These are phyloP conservation scores for Cladophialophora chaetospira DNA, from an alignment of 2,329 filamentous ascomycete genomes.

Conservation along the genomic window DNA sequence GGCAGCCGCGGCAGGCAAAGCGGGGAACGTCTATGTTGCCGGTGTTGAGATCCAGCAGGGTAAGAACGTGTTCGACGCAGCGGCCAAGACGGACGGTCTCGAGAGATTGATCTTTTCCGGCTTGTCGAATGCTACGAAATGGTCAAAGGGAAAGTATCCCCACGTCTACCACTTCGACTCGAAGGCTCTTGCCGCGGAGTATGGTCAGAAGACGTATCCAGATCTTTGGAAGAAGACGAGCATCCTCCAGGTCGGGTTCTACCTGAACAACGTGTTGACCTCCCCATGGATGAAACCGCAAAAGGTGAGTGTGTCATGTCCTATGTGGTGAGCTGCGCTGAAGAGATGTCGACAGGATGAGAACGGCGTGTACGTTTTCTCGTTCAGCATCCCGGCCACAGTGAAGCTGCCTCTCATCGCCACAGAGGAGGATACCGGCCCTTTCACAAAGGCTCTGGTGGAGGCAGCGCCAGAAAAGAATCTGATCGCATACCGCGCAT, in stretches of 20 bases:
- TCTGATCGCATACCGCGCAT: constrained; percentile 50
- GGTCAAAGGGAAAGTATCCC: constrained; percentile 49
- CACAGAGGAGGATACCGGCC: constrained; percentile 43
- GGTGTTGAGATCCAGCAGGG: constrained; percentile 55
- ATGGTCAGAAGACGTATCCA: constrained; percentile 49
- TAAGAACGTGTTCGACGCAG: constrained; percentile 59
- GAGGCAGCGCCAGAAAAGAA: constrained; percentile 43
- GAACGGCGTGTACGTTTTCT: constrained; percentile 14
- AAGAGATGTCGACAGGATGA: constrained; percentile 8
- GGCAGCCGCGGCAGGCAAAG: neutral
- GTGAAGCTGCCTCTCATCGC: constrained; percentile 46
- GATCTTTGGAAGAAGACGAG: constrained; percentile 52
- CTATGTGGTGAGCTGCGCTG: neutral
- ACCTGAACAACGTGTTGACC: constrained; percentile 5
- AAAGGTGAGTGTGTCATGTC: constrained; percentile 7
- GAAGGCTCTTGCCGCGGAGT: constrained; percentile 54
- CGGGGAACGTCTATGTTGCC: constrained; percentile 47
- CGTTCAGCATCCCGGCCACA: constrained; percentile 10
- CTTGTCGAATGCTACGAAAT: constrained; percentile 52
- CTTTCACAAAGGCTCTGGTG: constrained; percentile 49
- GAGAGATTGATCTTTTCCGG: constrained; percentile 56
- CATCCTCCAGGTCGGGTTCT: constrained; percentile 18
- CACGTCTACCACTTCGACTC: constrained; percentile 57
- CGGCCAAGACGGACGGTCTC: constrained; percentile 46
- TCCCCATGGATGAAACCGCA: constrained; percentile 6